Conservation (phyloP, 805 yeast genomes). For the Candida ipomoeae region DNA sequence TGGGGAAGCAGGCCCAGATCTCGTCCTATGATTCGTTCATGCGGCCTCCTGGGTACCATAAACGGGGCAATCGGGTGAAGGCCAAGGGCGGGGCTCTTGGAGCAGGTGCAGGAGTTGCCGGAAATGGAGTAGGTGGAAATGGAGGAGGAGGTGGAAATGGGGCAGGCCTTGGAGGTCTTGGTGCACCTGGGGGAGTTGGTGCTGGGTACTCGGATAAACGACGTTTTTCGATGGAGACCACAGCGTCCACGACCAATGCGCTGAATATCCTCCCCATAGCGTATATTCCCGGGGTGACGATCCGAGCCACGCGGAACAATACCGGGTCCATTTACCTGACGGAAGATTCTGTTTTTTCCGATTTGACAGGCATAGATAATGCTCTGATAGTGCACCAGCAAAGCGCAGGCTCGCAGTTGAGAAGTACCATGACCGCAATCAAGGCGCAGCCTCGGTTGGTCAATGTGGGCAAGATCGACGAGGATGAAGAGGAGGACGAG, state of each 20-base stretch:
- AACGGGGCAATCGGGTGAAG: background rate
- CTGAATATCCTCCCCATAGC: slow-evolving; percentile 89
- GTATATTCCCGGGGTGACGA: slow-evolving; percentile 89
- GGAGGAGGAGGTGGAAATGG: background rate
- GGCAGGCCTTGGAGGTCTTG: background rate
- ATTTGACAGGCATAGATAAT: slow-evolving; percentile 41
- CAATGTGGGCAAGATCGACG: slow-evolving; percentile 46
- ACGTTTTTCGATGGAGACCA: slow-evolving; percentile 49
- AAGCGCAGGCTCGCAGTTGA: slow-evolving; percentile 27
- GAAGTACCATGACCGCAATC: slow-evolving; percentile 64
- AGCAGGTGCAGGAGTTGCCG: background rate
- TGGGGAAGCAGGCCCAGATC: slow-evolving; percentile 21
- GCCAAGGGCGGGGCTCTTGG: too few relatives aligned
- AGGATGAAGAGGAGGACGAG: slow-evolving; percentile 34
- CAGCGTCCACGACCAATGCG: slow-evolving; percentile 67
- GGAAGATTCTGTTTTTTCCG: slow-evolving; percentile 41
- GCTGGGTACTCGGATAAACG: too few relatives aligned
- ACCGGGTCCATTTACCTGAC: slow-evolving; percentile 42
- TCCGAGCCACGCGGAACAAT: slow-evolving; percentile 46
- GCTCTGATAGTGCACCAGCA: slow-evolving; percentile 44
- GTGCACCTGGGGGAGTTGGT: too few relatives aligned
- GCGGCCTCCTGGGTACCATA: slow-evolving; percentile 28
- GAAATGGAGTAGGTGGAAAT: background rate
- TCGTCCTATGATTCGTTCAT: slow-evolving; percentile 44
- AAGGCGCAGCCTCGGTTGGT: slow-evolving; percentile 71